Evolutionary conservation across 129 eudicot genomes (phyloP).

Genomic region (Saussurea involucrata): DNA sequence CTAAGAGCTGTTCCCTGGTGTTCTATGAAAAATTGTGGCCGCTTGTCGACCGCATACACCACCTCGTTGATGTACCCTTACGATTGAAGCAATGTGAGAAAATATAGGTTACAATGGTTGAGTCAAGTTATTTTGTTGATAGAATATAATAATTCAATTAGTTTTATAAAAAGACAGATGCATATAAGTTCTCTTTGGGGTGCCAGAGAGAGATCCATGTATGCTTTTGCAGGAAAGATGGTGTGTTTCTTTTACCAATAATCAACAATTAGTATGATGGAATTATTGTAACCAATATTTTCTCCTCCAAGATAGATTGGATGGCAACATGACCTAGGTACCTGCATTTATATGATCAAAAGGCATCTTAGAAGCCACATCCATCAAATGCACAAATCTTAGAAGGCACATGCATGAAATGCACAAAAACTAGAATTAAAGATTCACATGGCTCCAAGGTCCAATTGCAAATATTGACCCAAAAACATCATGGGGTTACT

Average conservation of each 20-base stretch:
- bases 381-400: neutral
- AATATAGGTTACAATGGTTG: neutral
- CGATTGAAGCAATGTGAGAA: conserved; percentile 1
- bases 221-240: neutral
- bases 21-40: conserved; percentile 1
- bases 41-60: neutral
- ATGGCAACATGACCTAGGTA: neutral
- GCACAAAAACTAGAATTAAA: neutral
- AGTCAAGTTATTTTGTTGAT: neutral
- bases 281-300: conserved; percentile 9
- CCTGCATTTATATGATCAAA: neutral
- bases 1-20: neutral
- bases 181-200: neutral
- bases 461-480: neutral
- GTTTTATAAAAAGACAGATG: neutral
- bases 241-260: neutral
- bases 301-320: neutral
- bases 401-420: neutral
- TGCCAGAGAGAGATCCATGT: neutral
- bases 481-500: neutral
- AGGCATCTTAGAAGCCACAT: neutral
- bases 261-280: conserved; percentile 3
- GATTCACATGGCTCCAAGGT: neutral
- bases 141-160: neutral
- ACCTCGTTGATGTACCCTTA: conserved; percentile 10